Evolutionary conservation across 208 protist genomes (phyloP).

Genomic region (Trypanosoma conorhini): DNA sequence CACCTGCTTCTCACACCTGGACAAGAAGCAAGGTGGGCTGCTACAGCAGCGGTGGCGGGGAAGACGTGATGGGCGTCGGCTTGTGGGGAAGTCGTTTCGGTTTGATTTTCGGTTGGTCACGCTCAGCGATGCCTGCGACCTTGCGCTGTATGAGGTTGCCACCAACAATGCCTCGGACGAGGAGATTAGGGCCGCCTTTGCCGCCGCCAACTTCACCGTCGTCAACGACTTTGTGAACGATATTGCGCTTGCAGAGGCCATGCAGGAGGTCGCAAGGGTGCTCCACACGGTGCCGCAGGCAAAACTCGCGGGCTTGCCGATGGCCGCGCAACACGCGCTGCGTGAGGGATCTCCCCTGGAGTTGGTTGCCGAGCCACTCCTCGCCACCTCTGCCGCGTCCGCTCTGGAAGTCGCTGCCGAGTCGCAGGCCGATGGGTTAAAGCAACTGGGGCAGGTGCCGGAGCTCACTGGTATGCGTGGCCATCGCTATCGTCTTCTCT

Average conservation of each 20-base stretch:
- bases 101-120: constrained; percentile 46
- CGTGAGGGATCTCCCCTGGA: constrained; percentile 37
- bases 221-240: constrained; percentile 79
- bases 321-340: constrained; percentile 52
- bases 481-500: constrained; percentile 16
- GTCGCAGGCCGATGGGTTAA: neutral
- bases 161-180: constrained; percentile 50
- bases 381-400: neutral
- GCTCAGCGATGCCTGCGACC: constrained; percentile 36
- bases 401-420: neutral
- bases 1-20: neutral
- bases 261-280: constrained; percentile 23
- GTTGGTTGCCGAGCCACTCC: constrained; percentile 59
- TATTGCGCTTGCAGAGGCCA: constrained; percentile 34
- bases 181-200: constrained; percentile 66
- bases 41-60: neutral
- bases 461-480: constrained; percentile 2
- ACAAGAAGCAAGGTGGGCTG: neutral
- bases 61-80: neutral
- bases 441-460: neutral
- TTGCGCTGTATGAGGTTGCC: constrained; percentile 71
- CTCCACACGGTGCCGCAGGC: constrained; percentile 13
- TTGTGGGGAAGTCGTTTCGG: constrained; percentile 23
- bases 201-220: constrained; percentile 51
- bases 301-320: constrained; percentile 39